These are phyloP conservation scores for Starmera stellimalicola DNA, from an alignment of 1,139 yeast species.

Conservation along the genomic window DNA sequence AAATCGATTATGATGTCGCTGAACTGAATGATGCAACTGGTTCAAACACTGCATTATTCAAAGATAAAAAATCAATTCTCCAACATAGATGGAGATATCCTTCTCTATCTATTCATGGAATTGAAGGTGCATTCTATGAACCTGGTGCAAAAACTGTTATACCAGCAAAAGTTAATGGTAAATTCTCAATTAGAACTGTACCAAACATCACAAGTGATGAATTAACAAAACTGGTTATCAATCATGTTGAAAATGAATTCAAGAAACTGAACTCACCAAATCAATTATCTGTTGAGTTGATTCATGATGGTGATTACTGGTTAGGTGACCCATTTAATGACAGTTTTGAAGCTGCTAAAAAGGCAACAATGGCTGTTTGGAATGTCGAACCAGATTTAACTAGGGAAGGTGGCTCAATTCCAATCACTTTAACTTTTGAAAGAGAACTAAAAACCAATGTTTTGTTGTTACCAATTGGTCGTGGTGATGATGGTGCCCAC, in stretches of 20 bases:
- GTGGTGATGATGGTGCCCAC: constrained; percentile 99
- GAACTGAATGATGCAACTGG: constrained; percentile 89
- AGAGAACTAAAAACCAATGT: constrained; percentile 78
- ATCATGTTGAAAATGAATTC: constrained; percentile 60
- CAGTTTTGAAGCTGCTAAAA: constrained; percentile 86
- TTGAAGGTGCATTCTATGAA: constrained; percentile 94
- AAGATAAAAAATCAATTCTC: constrained; percentile 70
- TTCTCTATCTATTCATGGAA: constrained; percentile 89
- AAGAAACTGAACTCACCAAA: constrained; percentile 68
- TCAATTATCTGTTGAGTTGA: constrained; percentile 57
- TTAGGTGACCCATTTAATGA: constrained; percentile 89
- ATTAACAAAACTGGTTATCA: constrained; percentile 68
- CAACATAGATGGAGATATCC: constrained; percentile 99
- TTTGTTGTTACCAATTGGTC: constrained; percentile 89
- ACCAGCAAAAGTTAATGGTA: constrained; percentile 90
- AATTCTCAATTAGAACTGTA: constrained; percentile 94
- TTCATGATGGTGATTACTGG: constrained; percentile 97
- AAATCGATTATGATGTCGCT: constrained; percentile 73
- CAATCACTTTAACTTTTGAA: constrained; percentile 90
- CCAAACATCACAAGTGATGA: constrained; percentile 82
- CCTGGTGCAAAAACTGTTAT: constrained; percentile 97
- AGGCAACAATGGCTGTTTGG: constrained; percentile 93
- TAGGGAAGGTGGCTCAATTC: constrained; percentile 98
- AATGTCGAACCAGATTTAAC: constrained; percentile 92
- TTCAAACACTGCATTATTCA: constrained; percentile 70